These are phyloP conservation scores for Capniomyces stellatus DNA, from an alignment of 371 early-diverging fungal genomes.

Conservation along the genomic window DNA sequence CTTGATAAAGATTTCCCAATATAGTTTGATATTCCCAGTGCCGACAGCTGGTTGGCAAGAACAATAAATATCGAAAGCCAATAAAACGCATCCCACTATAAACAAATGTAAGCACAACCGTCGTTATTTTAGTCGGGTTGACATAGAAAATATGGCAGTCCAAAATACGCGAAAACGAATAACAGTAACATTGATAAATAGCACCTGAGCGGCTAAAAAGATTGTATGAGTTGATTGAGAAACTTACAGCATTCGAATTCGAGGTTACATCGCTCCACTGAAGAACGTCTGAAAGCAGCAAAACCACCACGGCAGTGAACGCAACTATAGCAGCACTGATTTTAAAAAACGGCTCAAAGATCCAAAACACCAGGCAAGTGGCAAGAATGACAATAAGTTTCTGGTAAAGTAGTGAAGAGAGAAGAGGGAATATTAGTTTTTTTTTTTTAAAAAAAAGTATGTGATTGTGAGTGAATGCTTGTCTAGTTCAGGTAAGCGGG, in stretches of 20 bases:
- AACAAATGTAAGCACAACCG: neutral
- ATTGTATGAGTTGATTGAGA: no score
- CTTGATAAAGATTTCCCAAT: conserved; percentile 36
- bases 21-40: conserved; percentile 41
- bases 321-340: conserved; percentile 53
- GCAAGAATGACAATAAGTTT: conserved; percentile 30
- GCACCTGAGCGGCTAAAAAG: no score
- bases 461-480: no score
- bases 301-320: conserved; percentile 32
- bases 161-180: no score
- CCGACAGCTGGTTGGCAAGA: conserved; percentile 50
- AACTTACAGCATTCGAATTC: conserved; percentile 43
- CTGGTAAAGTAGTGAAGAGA: conserved; percentile 6
- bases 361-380: conserved; percentile 47
- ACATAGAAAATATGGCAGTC: no score
- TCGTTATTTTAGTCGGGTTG: no score
- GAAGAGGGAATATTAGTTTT: no score
- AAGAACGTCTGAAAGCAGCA: conserved; percentile 38
- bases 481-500: neutral
- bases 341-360: conserved; percentile 35
- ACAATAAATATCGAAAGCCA: conserved; percentile 65
- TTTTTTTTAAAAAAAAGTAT: no score
- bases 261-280: conserved; percentile 48
- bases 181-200: no score
- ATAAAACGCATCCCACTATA: conserved; percentile 58